Evolutionary conservation across 805 yeast genomes (phyloP).

Genomic region (Pichia ethanolica): DNA sequence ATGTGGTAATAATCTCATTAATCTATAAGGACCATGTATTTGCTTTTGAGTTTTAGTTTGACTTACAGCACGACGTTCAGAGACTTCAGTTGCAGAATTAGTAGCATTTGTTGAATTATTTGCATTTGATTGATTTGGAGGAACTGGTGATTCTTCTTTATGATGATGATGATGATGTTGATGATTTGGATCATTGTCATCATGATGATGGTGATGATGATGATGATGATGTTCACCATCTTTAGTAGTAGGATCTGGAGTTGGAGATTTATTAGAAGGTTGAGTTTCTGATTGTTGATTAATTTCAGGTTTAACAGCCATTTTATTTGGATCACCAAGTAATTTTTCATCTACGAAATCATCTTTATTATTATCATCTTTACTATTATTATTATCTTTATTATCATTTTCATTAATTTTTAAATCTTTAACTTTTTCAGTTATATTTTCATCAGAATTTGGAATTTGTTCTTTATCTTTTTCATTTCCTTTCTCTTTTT

Average conservation of each 20-base stretch:
- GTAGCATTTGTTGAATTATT: constrained; percentile 2
- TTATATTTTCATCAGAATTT: not conserved
- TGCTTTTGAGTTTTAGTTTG: constrained; percentile 39
- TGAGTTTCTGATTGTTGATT: not conserved
- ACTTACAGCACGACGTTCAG: constrained; percentile 29
- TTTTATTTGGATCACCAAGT: constrained; percentile 23
- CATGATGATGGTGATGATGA: constrained; percentile 12
- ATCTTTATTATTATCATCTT: not conserved
- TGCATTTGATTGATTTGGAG: too few species aligned
- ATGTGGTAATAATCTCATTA: constrained; percentile 75
- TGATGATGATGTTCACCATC: constrained; percentile 24
- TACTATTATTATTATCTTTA: not conserved
- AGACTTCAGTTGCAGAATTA: constrained; percentile 16
- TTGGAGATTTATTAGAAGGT: not conserved
- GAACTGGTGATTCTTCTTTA: too few species aligned
- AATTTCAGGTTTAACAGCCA: constrained; percentile 12
- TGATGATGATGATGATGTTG: too few species aligned
- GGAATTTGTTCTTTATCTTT: constrained; percentile 7
- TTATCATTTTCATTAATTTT: constrained; percentile 3
- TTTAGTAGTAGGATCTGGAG: not conserved
- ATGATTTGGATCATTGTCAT: not conserved
- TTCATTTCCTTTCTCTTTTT: constrained; percentile 5
- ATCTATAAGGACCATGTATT: constrained; percentile 76
- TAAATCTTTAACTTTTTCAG: constrained; percentile 6
- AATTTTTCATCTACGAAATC: constrained; percentile 5